These are phyloP conservation scores for Saussurea involucrata DNA, from an alignment of 129 eudicot genomes.

Conservation along the genomic window DNA sequence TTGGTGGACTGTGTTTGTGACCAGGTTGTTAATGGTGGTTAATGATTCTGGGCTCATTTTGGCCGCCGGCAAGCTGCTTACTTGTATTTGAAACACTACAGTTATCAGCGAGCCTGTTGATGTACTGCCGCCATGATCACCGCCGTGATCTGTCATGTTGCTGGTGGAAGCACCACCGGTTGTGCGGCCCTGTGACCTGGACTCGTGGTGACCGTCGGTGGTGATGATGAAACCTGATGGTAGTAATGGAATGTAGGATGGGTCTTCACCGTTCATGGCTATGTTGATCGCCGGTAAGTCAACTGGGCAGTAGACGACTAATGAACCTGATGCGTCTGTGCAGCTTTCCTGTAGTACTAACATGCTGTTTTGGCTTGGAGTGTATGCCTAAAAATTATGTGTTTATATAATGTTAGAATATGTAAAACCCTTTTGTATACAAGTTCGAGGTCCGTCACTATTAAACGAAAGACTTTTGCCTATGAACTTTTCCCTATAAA, in stretches of 20 bases:
- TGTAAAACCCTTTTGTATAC: background rate
- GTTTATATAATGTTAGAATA: background rate
- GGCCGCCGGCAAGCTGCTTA: constrained; percentile 53
- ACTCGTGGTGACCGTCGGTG: constrained; percentile 43
- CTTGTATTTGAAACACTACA: constrained; percentile 63
- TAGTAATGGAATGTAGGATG: constrained; percentile 64
- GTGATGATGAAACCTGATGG: constrained; percentile 77
- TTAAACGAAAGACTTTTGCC: no score
- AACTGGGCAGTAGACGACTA: constrained; percentile 67
- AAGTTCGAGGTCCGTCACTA: no score
- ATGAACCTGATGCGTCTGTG: constrained; percentile 58
- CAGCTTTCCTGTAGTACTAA: constrained; percentile 82
- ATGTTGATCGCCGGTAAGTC: constrained; percentile 54
- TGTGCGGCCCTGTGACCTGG: constrained; percentile 1
- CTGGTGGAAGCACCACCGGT: constrained; percentile 48
- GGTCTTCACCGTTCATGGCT: constrained; percentile 70
- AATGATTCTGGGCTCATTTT: constrained; percentile 68
- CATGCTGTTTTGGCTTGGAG: constrained; percentile 69
- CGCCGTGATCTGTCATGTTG: background rate
- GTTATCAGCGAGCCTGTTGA: constrained; percentile 58
- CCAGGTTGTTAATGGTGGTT: constrained; percentile 57
- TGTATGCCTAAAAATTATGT: constrained; percentile 43
- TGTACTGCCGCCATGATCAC: background rate
- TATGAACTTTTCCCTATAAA: no score
- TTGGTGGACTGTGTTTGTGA: constrained; percentile 67